A percentile compares a stretch with the other conserved stretches of the same genome.
These are phyloP conservation scores for Trichoderma citrinoviride DNA, from an alignment of 2,329 filamentous ascomycete species.

Conservation along the genomic window DNA sequence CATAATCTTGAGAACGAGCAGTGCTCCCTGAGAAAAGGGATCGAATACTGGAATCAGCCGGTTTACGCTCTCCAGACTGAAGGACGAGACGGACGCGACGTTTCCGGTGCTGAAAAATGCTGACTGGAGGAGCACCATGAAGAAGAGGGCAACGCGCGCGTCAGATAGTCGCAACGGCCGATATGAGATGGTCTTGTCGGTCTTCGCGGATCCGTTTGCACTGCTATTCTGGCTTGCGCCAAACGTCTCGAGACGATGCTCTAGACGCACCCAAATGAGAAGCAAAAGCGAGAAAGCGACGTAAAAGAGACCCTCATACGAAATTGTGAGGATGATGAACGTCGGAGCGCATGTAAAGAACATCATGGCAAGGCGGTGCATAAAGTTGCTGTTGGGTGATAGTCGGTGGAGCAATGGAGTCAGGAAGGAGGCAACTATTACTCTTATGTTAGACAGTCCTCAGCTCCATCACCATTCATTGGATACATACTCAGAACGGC, in stretches of 20 bases:
- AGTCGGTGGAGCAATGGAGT: slow-evolving; percentile 80
- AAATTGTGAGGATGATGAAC: slow-evolving; percentile 95
- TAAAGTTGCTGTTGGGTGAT: slow-evolving; percentile 79
- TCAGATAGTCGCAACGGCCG: slow-evolving; percentile 79
- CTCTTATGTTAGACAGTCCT: not conserved
- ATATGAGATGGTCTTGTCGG: slow-evolving; percentile 34
- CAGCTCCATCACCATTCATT: not conserved
- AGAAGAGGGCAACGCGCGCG: slow-evolving; percentile 85
- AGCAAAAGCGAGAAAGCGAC: slow-evolving; percentile 80
- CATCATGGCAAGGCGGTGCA: slow-evolving; percentile 82
- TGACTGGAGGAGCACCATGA: slow-evolving; percentile 90
- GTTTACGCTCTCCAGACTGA: slow-evolving; percentile 85
- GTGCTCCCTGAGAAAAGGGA: slow-evolving; percentile 84
- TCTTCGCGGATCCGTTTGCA: not conserved
- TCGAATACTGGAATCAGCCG: slow-evolving; percentile 90
- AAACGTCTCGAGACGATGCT: slow-evolving; percentile 62
- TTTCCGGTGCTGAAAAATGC: slow-evolving; percentile 98
- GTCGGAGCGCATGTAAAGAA: slow-evolving; percentile 91
- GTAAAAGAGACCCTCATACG: slow-evolving; percentile 96
- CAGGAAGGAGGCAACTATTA: slow-evolving; percentile 66
- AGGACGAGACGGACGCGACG: slow-evolving; percentile 88
- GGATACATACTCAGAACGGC: slow-evolving; percentile 64
- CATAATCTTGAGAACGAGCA: slow-evolving; percentile 85
- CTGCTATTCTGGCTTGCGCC: not conserved
- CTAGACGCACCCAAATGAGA: slow-evolving; percentile 86